Evolutionary conservation across 805 yeast genomes (phyloP).

Genomic region (Pichia sporocuriosa): DNA sequence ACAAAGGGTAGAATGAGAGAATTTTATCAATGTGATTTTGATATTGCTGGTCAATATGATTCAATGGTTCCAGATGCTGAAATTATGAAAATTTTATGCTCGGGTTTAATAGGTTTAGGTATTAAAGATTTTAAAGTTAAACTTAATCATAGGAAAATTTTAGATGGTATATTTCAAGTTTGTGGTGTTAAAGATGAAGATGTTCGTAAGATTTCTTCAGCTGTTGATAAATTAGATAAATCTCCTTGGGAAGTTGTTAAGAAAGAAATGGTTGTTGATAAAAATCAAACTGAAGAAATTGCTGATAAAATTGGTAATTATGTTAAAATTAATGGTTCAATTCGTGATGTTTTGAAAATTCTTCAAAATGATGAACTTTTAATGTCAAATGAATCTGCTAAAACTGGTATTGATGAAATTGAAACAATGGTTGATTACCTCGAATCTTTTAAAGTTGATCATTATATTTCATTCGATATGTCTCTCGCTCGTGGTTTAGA

Average conservation of each 20-base stretch:
- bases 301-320: constrained; percentile 91
- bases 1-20: constrained; percentile 99
- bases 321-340: constrained; percentile 78
- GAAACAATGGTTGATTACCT: constrained; percentile 63
- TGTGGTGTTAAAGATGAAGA: constrained; percentile 94
- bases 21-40: constrained; percentile 98
- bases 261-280: constrained; percentile 87
- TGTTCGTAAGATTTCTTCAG: constrained; percentile 86
- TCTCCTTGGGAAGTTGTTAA: constrained; percentile 92
- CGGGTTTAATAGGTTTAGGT: constrained; percentile 79
- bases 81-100: constrained; percentile 70
- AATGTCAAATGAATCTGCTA: constrained; percentile 62
- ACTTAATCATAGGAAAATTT: constrained; percentile 88
- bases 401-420: constrained; percentile 78
- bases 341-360: constrained; percentile 50
- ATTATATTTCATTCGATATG: constrained; percentile 75
- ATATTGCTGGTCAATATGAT: constrained; percentile 90
- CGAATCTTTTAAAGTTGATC: constrained; percentile 72
- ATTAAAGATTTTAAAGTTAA: constrained; percentile 86
- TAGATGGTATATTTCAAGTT: constrained; percentile 92
- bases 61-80: constrained; percentile 97
- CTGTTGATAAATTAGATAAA: constrained; percentile 95
- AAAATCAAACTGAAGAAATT: constrained; percentile 82
- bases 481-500: constrained; percentile 97
- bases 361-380: constrained; percentile 55